phyloP scores from a whole-genome alignment of 2,329 filamentous ascomycete species.

The Fusarium haematococcum region DNA sequence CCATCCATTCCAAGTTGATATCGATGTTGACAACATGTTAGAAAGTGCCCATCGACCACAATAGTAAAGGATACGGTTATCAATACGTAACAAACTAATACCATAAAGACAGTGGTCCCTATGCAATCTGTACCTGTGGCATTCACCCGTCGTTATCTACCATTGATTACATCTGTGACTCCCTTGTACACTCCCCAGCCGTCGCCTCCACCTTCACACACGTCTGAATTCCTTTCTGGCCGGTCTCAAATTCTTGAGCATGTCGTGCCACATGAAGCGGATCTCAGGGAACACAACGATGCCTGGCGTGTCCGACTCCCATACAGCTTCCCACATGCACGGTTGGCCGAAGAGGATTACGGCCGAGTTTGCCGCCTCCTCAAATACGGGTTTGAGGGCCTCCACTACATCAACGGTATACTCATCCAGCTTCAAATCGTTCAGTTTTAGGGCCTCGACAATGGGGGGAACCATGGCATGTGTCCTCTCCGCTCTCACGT shows the following conservation, averaged over 20 bases:
- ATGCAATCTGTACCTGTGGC: background rate
- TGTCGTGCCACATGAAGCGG: background rate
- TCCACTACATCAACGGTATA: background rate
- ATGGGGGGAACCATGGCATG: background rate
- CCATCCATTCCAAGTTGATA: background rate
- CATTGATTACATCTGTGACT: background rate
- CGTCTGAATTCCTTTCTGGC: background rate
- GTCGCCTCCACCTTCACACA: background rate
- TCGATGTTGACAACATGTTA: background rate
- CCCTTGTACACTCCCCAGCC: background rate
- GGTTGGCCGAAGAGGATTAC: background rate
- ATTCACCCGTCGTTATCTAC: background rate
- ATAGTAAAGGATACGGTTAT: background rate
- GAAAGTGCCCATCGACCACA: background rate
- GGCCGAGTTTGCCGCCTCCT: background rate
- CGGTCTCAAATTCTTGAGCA: background rate
- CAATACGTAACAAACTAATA: background rate
- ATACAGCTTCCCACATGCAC: background rate
- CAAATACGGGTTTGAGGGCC: background rate
- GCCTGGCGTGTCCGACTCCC: background rate
- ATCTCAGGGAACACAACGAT: background rate
- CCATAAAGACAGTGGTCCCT: background rate
- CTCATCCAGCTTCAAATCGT: background rate
- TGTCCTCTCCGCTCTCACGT: background rate
- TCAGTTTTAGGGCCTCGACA: background rate